These are phyloP conservation scores for Daldinia loculata DNA, from an alignment of 495 filamentous ascomycete genomes.

Conservation along the genomic window DNA sequence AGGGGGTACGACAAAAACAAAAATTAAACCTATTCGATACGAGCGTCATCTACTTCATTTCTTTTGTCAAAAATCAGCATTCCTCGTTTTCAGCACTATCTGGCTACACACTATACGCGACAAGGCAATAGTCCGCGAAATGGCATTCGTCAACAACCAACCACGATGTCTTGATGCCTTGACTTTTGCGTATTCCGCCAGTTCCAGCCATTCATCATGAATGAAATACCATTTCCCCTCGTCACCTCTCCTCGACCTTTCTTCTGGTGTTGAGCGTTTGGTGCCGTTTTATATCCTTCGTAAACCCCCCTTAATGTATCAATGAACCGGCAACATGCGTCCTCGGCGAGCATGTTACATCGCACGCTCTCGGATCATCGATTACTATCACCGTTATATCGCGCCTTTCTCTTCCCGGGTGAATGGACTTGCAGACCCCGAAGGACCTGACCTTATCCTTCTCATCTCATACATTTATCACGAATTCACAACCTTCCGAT, in stretches of 20 bases:
- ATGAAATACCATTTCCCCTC: slow-evolving; percentile 31
- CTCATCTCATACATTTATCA: slow-evolving; percentile 32
- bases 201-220: slow-evolving; percentile 11
- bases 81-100: slow-evolving; percentile 39
- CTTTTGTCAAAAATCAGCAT: slow-evolving; percentile 51
- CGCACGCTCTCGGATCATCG: slow-evolving; percentile 3
- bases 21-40: slow-evolving; percentile 53
- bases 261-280: slow-evolving; percentile 45
- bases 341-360: slow-evolving; percentile 1
- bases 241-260: slow-evolving; percentile 37
- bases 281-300: slow-evolving; percentile 36
- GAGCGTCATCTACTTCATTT: slow-evolving; percentile 55
- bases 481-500: slow-evolving; percentile 31
- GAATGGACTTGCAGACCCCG: slow-evolving; percentile 26
- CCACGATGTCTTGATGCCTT: slow-evolving; percentile 28
- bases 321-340: slow-evolving; percentile 37
- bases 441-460: slow-evolving; percentile 34
- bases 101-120: slow-evolving; percentile 40
- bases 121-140: slow-evolving; percentile 40
- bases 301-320: slow-evolving; percentile 42
- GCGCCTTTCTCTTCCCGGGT: slow-evolving; percentile 14
- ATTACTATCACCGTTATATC: background rate
- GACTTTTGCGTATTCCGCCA: slow-evolving; percentile 17
- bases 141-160: slow-evolving; percentile 27
- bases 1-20: slow-evolving; percentile 13